Evolutionary conservation across 805 yeast species (phyloP), one percentile per base, ranked within the genome.

Genomic region (Starmerella floris): DNA sequence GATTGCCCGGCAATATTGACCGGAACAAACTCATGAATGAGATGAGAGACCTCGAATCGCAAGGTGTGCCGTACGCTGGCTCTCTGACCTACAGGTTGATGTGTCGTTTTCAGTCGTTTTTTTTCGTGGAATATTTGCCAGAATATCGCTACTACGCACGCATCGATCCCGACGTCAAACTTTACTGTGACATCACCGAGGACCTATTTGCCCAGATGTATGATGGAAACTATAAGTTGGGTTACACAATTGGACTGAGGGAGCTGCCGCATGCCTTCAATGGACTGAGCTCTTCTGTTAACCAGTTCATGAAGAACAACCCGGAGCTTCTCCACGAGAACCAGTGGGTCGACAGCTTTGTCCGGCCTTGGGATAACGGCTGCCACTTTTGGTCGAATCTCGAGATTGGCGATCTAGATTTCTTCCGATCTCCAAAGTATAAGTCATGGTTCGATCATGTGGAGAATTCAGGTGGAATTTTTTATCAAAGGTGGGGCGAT

Each of bases 401-500:
- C 55, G 96, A 87, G 60, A 85, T 88, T 52, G 95, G 95, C 3
- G 65, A 82, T 41, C 72, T 85, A 2, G 85, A 79, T 52, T 59
- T 87, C 17, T 87, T 83, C 66, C 67, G 71, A 34, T 74, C 81
- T 20, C 69, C 72, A 4, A 58, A 68, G 19, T 91, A 88, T 61
- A 68, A 74, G 39, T 66, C 67, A 22, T 87, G 77, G 58, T 83
- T 83, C 59, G 63, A 76, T 31, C 72, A 66, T 51, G 61, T 88
- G 38, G 96, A 91, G 43, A 39, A 60, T 6, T 64, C 76, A 3
- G 83, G 87, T 10, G 96, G 97, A 0, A 87, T 88, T 56, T 85
- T 77, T 69, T 70, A 72, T 41, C 95, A 91, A 59, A 66, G 98
- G 55, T 88, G 97, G 97, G 97, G 97, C 2, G 97, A 88, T 67